Percentiles rank a stretch among this genome's conserved stretches.
Conservation (phyloP, 148 eudicot genomes). For the Heliamphora exappendiculata region DNA sequence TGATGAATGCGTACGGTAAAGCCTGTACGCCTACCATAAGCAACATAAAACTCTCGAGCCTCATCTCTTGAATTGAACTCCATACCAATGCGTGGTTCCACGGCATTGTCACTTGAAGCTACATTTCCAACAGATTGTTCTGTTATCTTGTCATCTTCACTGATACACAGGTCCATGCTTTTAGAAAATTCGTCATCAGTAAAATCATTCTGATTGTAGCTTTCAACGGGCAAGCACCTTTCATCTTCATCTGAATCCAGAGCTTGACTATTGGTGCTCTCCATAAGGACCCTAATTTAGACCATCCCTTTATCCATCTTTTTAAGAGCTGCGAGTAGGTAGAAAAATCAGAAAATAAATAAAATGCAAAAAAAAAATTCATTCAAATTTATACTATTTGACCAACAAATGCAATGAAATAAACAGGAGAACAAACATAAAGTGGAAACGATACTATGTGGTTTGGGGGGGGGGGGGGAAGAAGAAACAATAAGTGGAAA, state of each 20-base stretch:
- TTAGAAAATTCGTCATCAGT: conserved; percentile 14
- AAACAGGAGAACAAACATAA: not conserved
- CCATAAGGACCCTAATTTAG: conserved; percentile 14
- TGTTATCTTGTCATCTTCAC: conserved; percentile 14
- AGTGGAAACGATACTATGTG: too few species aligned
- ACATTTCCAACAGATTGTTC: conserved; percentile 8
- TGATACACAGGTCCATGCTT: conserved; percentile 2
- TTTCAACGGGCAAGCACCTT: conserved; percentile 16
- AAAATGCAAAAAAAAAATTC: not conserved
- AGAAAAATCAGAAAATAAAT: not conserved
- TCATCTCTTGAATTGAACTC: conserved; percentile 29
- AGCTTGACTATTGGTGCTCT: conserved; percentile 12
- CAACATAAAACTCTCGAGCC: conserved; percentile 24
- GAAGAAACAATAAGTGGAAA: too few species aligned
- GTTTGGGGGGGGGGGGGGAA: too few species aligned
- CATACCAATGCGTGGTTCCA: conserved; percentile 28
- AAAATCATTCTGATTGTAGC: conserved; percentile 11
- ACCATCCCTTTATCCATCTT: not conserved
- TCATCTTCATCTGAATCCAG: conserved; percentile 16
- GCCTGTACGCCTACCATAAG: conserved; percentile 28
- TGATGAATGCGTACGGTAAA: conserved; percentile 29
- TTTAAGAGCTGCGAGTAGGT: conserved; percentile 6
- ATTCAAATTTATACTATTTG: not conserved
- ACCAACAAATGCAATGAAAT: not conserved
- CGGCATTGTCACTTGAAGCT: not conserved